These are phyloP conservation scores for Hypsizygus marmoreus DNA, from an alignment of 768 basidiomycete genomes.

Conservation along the genomic window DNA sequence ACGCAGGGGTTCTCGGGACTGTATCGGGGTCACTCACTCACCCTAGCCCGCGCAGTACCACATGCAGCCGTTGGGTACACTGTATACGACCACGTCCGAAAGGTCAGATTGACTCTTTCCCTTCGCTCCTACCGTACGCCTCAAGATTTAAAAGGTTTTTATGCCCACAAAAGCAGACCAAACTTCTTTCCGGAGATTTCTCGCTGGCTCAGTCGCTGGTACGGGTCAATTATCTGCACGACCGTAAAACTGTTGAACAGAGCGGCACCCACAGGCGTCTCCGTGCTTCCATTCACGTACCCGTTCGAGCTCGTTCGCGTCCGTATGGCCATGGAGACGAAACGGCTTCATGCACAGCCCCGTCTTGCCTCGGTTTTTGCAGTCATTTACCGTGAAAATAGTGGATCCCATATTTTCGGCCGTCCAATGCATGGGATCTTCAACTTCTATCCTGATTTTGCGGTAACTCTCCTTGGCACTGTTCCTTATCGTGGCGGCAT, in stretches of 20 bases:
- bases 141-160: slow-evolving; percentile 2
- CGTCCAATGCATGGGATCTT: neutral
- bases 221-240: neutral
- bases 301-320: slow-evolving; percentile 9
- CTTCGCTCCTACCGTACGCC: neutral
- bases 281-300: slow-evolving; percentile 5
- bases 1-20: slow-evolving; percentile 3
- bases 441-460: slow-evolving; percentile 3
- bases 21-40: slow-evolving; percentile 5
- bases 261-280: neutral
- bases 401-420: neutral
- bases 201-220: slow-evolving; percentile 3
- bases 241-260: neutral
- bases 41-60: slow-evolving; percentile 5
- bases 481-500: slow-evolving; percentile 27
- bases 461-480: slow-evolving; percentile 6
- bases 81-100: slow-evolving; percentile 1
- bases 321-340: slow-evolving; percentile 8
- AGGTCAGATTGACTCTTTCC: slow-evolving; percentile 3
- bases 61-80: slow-evolving; percentile 6
- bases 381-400: neutral
- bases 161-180: slow-evolving; percentile 2
- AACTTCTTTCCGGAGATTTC: neutral
- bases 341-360: slow-evolving; percentile 1
- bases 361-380: neutral